Conservation (phyloP, 75 land plant species). For the Pinus albicaulis region DNA sequence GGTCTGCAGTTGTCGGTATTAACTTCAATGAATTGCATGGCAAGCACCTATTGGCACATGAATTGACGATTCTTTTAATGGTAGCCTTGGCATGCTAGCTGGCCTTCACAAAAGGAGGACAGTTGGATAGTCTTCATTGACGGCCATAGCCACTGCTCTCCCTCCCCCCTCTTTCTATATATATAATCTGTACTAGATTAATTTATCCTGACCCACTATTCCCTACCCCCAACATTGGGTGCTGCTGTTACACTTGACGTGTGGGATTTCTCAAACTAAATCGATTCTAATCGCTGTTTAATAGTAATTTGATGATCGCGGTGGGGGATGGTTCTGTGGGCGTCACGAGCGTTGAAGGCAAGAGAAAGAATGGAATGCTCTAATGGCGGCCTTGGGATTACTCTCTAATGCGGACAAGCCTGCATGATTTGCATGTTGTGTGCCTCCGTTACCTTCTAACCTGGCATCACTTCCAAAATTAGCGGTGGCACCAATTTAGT, state of each 20-base stretch:
- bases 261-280: not conserved
- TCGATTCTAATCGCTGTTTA: not conserved
- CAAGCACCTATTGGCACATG: not conserved
- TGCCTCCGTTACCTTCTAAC: not conserved
- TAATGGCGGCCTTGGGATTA: not conserved
- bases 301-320: slow-evolving; percentile 1
- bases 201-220: not conserved
- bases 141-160: not conserved
- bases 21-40: not conserved
- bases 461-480: not conserved
- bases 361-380: not conserved
- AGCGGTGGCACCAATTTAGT: not conserved
- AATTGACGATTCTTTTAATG: not conserved
- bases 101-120: not conserved
- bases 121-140: too few species aligned
- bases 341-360: not conserved
- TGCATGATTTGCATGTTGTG: not conserved
- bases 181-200: not conserved
- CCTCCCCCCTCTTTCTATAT: not conserved
- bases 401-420: not conserved
- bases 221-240: not conserved
- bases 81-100: not conserved
- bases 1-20: not conserved
- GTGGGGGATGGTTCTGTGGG: not conserved
- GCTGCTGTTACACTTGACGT: not conserved